These are phyloP conservation scores for Flagelloscypha sp. DNA, from an alignment of 768 basidiomycete species.

Conservation along the genomic window DNA sequence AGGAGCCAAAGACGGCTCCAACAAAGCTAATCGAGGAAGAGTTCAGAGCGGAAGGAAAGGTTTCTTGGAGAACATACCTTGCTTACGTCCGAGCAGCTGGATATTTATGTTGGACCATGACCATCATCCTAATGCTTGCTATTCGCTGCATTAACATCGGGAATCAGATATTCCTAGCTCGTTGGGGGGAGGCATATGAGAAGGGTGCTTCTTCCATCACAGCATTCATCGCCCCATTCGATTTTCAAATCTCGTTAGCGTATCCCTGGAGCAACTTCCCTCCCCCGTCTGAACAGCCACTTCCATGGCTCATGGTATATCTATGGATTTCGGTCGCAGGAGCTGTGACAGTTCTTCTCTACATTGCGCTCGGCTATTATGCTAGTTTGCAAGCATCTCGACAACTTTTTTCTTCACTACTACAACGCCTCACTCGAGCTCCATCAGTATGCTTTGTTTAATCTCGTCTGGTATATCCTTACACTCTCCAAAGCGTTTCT, in stretches of 20 bases:
- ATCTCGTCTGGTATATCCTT: too few relatives aligned
- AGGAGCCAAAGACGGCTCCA: conserved; percentile 2
- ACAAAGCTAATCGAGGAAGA: conserved; percentile 47
- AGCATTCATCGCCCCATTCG: conserved; percentile 9
- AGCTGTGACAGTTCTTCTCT: conserved; percentile 43
- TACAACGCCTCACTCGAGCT: conserved; percentile 49
- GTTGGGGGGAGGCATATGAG: conserved; percentile 64
- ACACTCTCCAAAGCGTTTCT: conserved; percentile 60
- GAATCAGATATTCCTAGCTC: conserved; percentile 58
- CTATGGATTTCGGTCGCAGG: conserved; percentile 53
- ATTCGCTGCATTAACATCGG: conserved; percentile 48
- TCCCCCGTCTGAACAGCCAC: conserved; percentile 49
- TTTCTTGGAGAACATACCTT: conserved; percentile 49
- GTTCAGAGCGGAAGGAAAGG: conserved; percentile 56
- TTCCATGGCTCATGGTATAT: conserved; percentile 61
- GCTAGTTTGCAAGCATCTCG: conserved; percentile 62
- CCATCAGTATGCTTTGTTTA: too few relatives aligned
- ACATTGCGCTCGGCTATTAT: conserved; percentile 58
- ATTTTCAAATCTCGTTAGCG: conserved; percentile 10
- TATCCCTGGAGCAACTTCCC: conserved; percentile 46
- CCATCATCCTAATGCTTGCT: conserved; percentile 41
- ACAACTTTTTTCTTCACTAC: conserved; percentile 45
- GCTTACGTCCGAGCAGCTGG: conserved; percentile 61
- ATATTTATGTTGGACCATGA: conserved; percentile 43
- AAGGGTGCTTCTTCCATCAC: conserved; percentile 16